Base-by-base conservation (phyloP, 2,329 filamentous ascomycete species). In the Penicillium sp. region DNA sequence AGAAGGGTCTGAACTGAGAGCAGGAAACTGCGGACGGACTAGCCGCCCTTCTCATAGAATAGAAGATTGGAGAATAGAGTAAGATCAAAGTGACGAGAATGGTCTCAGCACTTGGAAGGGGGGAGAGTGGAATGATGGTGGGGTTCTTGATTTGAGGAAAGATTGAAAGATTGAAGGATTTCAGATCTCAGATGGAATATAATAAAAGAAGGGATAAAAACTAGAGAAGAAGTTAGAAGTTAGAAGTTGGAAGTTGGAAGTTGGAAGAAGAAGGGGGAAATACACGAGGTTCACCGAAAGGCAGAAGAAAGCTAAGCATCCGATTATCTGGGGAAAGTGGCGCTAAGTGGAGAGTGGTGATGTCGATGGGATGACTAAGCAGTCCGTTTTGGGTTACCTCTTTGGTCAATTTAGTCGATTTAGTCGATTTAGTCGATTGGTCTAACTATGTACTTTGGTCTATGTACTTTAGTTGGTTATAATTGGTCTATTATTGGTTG, bases 1-100 rank as follows among this genome's bases (percentile, higher is more conserved):
- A 44, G 36, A 39, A 42, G 48, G 45, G 25, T 47, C 41, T 52
- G 42, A 39, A 31, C 50, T 44, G 31, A 42, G 29, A 57, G 43
- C 13, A 60, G 51, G 39, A 59, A 49, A 47, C 15, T 48, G 48
- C 35, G 64, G 66, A 68, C 65, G 66, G 66, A 61, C 64, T 62
- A 54, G 63, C 62, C 64, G 66, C 65, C 62, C 66, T 66, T 61
- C 51, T 63, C 63, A 67, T 67, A 43, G 21, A 53, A 58, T 36
- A 41, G 47, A 41, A 19, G 41, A 49, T 50, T 25, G 38, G 27
- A 25, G 15, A 17, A 19, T 53, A 27, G 42, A 57, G 44, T 10
- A 43, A 25, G 25, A 43, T 36, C 15, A 12, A 45, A 25, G 49
- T 19, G 17, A 39, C 15, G 19, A 51, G 38, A 42, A 17, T 51